Percentiles rank a stretch among this genome's conserved stretches.
Evolutionary conservation across 768 basidiomycete genomes (phyloP).

Genomic region (Lentinula sp.): DNA sequence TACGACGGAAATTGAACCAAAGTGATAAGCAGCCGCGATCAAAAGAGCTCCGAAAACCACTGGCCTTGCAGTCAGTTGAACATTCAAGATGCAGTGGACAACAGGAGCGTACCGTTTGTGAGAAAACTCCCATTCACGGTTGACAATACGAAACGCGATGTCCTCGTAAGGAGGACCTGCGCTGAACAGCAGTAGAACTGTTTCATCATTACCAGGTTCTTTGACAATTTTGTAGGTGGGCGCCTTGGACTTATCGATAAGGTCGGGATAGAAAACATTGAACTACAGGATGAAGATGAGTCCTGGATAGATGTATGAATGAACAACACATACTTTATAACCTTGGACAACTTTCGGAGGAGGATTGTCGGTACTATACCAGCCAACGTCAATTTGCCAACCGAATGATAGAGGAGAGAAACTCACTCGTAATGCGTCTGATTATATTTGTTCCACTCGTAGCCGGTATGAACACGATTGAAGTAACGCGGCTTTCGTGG

Average conservation of each 20-base stretch:
- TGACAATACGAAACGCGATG: slow-evolving; percentile 96
- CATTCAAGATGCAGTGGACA: not conserved
- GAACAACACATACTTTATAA: slow-evolving; percentile 62
- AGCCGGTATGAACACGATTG: slow-evolving; percentile 98
- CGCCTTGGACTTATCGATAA: slow-evolving; percentile 96
- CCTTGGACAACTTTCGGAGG: slow-evolving; percentile 99
- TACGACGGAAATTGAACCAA: slow-evolving; percentile 95
- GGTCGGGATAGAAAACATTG: slow-evolving; percentile 98
- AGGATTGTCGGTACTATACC: slow-evolving; percentile 85
- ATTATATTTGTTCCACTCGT: slow-evolving; percentile 99
- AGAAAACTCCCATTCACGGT: slow-evolving; percentile 97
- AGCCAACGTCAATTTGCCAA: not conserved
- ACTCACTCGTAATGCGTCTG: slow-evolving; percentile 98
- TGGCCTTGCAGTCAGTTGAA: slow-evolving; percentile 19
- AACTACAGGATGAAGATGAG: slow-evolving; percentile 39
- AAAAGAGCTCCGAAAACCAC: slow-evolving; percentile 95
- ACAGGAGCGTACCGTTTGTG: slow-evolving; percentile 71
- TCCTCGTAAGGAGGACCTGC: slow-evolving; percentile 99
- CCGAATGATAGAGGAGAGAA: not conserved
- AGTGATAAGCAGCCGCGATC: slow-evolving; percentile 94
- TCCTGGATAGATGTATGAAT: not conserved
- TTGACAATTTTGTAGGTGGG: slow-evolving; percentile 96
- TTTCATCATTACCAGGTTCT: slow-evolving; percentile 93
- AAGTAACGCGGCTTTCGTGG: slow-evolving; percentile 98
- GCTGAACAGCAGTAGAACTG: slow-evolving; percentile 87